Base-by-base conservation (phyloP, 1,284 basidiomycete species). In the Cryptococcus sp. region DNA sequence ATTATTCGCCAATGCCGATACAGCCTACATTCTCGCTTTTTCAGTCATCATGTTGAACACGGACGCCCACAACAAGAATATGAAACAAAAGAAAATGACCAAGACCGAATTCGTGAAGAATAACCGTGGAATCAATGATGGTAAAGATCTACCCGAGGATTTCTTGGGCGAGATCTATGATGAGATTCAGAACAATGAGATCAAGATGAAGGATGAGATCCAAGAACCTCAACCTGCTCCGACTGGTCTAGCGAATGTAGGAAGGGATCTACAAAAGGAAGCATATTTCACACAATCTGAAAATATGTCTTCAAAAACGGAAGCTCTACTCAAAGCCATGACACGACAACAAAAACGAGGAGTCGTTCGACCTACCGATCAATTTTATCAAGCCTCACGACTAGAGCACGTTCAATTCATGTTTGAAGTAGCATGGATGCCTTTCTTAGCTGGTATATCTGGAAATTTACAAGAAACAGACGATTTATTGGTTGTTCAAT, bases 401-500 rank as follows among this genome's bases (percentile, higher is more conserved):
- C 89, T 91, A 59, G 84, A 96, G 56, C 93, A 98, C 70, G 92
- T 96, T 53, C 82, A 85, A 31, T 92, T 92, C 37, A 98, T 98
- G 93, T 96, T 98, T 64, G 92, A 97, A 74, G 91, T 96, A 18
- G 91, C 91, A 13, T 98, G 93, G 93, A 96, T 97, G 77, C 85
- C 93, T 2, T 91, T 96, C 74, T 80, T 98, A 16, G 93, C 93
- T 7, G 92, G 91, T 4, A 79, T 97, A 32, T 96, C 92, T 4
- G 89, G 84, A 0, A 91, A 91, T 7, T 78, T 97, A 48, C 93
- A 97, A 71, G 87, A 90, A 56, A 91, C 89, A 0, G 88, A 94
- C 70, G 91, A 94, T 72, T 78, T 92, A 53, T 91, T 94, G 63
- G 78, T 91, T 16, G 88, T 97, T 57, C 86, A 89, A 54, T 78